Evolutionary conservation across 1,284 basidiomycete species (phyloP), one percentile per base, ranked within the genome.

Genomic region (Rhodotorula mucilaginosa): DNA sequence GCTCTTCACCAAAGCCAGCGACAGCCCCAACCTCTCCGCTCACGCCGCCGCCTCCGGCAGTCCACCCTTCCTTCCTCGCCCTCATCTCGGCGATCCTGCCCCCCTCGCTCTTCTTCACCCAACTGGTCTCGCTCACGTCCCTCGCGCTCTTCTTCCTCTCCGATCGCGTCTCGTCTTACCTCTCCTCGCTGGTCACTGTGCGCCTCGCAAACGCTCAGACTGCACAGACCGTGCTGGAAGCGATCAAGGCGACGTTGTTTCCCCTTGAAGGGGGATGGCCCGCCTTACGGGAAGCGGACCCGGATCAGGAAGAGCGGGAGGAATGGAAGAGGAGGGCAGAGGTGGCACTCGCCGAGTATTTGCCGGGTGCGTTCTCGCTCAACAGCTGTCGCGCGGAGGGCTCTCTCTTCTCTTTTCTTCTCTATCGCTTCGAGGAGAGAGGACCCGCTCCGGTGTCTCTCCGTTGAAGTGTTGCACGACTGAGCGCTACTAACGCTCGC

Each of bases 251-350:
- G 31, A 84, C 87, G 5, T 83, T 93, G 52, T 93, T 92, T 78
- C 91, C 92, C 7, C 47, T 58, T 29, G 88, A 89, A 70, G 91
- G 51, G 23, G 51, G 91, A 29, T 90, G 90, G 81, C 90, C 90
- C 2, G 88, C 85, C 0, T 86, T 87, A 0, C 80, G 87, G 1
- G 86, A 88, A 8, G 81, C 84, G 5, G 88, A 90, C 64, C 91
- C 91, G 34, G 87, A 87, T 0, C 82, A 82, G 0, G 89, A 90
- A 76, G 89, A 91, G 79, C 89, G 91, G 78, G 81, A 62, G 21
- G 60, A 60, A 6, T 21, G 72, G 5, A n/a, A 61, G 58, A 19
- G 46, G 34, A 29, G 69, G 1, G 72, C 64, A 47, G 65, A 72
- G 23, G 66, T 26, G 47, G 69, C 65, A 0, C 26, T 75, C 8